Base-by-base conservation (phyloP, 169 alveolate genomes). In the Cryptosporidium baileyi region DNA sequence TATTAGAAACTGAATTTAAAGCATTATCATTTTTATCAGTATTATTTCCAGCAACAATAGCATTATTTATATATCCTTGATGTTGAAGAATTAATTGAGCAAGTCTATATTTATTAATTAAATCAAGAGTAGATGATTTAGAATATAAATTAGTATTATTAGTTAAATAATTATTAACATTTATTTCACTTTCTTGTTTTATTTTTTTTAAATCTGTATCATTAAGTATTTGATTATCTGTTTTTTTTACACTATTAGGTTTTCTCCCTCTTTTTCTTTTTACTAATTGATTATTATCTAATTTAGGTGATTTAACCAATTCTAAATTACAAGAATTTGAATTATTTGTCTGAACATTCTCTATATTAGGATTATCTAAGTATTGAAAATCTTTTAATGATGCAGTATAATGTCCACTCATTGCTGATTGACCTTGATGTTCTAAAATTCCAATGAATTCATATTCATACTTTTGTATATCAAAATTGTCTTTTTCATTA, bases 371-470 rank as follows among this genome's bases (percentile, higher is more conserved):
- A 22, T 57, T 17, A 6, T 47, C 59, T 9, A 57, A 32, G 28
- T 54, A 74, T 26, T 74, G 74, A 34, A 74, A 74, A 34, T 74
- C 85, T 34, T 51, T 74, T 54, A 74, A 57, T 13, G 85, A 74
- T 17, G 85, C 85, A 15, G 85, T 74, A 26, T 74, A 74, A 45
- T 74, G 85, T 0, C 85, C 85, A 28, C 85, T 74, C 85, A 74
- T 74, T 5, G 85, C 85, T 0, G 85, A 74, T 44, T 74, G 85
- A 4, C 85, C 85, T 45, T 74, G 85, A 28, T 74, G 85, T 17
- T 74, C 85, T 5, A 74, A 47, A 22, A 74, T 74, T 3, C 85
- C 85, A 74, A 74, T 74, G 13, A 74, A 74, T 67, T 74, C 85
- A 19, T 74, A 74, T 45, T 74, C 74, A 30, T 17, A 57, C 26